Evolutionary conservation across 768 basidiomycete species (phyloP), one percentile per base, ranked within the genome.

Genomic region (Lentinula boryana): DNA sequence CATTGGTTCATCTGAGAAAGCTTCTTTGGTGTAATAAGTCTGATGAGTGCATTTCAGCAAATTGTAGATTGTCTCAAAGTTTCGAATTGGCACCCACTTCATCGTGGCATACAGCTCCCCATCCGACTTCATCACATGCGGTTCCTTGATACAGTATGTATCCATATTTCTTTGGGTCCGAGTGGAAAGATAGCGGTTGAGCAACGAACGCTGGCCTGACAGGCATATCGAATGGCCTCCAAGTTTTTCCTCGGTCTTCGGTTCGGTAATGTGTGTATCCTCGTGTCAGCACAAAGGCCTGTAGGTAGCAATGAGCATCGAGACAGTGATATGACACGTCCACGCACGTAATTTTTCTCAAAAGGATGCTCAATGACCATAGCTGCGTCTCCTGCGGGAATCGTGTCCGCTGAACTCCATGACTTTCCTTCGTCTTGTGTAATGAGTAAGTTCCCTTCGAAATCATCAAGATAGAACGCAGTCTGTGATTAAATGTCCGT

Each of bases 1-100:
- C 57, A 82, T 68, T 0, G 87, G 76, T 0, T 78, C 68, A 55
- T 85, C 81, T 23, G 80, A 73, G 75, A 99, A 98, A 0, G 86
- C 89, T 56, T 95, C 85, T 63, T 80, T 87, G 16, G 96, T 97
- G 74, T 93, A 93, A 69, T 83, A 98, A 2, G 95, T 95, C 89
- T 98, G 65, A 40, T 61, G 44, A 51, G 40, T 66, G 61, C 46
- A 60, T 61, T 35, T 51, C 60, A 63, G 16, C 21, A 46, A 21
- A 23, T 8, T 46, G 44, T 18, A n/a, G 9, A 63, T 61, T 32
- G 49, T 51, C 15, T 6, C 56, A 7, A 54, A 35, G 57, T 46
- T 50, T 46, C 57, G 60, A 18, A 35, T 52, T 13, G 4, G 56
- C 23, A 74, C 82, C 56, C 63, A 87, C 93, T 79, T 90, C 85